Conservation (phyloP, 2,329 filamentous ascomycete genomes). For the Rhynchosporium agropyri region DNA sequence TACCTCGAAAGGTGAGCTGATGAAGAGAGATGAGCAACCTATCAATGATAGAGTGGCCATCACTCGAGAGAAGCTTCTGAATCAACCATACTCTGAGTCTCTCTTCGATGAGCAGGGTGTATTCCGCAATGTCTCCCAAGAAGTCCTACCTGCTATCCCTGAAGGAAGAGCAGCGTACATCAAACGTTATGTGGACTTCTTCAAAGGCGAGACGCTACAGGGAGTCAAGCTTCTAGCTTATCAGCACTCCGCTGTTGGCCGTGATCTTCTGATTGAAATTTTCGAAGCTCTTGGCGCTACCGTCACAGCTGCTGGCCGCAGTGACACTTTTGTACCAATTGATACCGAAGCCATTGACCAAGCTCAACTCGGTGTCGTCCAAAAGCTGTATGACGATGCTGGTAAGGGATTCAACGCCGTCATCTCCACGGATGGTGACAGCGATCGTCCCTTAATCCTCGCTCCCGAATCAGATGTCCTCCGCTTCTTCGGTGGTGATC, state of each 20-base stretch:
- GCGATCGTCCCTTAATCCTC: slow-evolving; percentile 42
- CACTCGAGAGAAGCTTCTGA: slow-evolving; percentile 37
- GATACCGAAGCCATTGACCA: slow-evolving; percentile 44
- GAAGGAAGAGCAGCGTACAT: slow-evolving; percentile 39
- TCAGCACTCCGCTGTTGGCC: slow-evolving; percentile 44
- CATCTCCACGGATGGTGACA: slow-evolving; percentile 43
- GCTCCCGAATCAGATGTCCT: slow-evolving; percentile 39
- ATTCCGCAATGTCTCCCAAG: slow-evolving; percentile 31
- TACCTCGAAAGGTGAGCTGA: slow-evolving; percentile 42
- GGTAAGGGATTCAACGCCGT: slow-evolving; percentile 40
- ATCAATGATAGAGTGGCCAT: slow-evolving; percentile 40
- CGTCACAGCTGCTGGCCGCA: slow-evolving; percentile 41
- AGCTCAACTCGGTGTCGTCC: slow-evolving; percentile 40
- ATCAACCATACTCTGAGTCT: slow-evolving; percentile 38
- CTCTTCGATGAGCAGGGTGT: slow-evolving; percentile 40
- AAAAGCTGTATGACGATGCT: slow-evolving; percentile 35
- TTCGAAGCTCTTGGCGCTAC: slow-evolving; percentile 40
- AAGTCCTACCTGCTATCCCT: slow-evolving; percentile 27
- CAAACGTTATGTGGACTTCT: slow-evolving; percentile 42
- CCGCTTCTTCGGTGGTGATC: slow-evolving; percentile 43
- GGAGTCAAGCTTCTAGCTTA: slow-evolving; percentile 41
- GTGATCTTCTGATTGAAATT: slow-evolving; percentile 42
- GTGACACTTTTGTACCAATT: slow-evolving; percentile 43
- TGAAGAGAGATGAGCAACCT: slow-evolving; percentile 42
- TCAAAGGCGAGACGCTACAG: slow-evolving; percentile 38